Base-by-base conservation (phyloP, 1,284 basidiomycete genomes). In the Pascua sp. region DNA sequence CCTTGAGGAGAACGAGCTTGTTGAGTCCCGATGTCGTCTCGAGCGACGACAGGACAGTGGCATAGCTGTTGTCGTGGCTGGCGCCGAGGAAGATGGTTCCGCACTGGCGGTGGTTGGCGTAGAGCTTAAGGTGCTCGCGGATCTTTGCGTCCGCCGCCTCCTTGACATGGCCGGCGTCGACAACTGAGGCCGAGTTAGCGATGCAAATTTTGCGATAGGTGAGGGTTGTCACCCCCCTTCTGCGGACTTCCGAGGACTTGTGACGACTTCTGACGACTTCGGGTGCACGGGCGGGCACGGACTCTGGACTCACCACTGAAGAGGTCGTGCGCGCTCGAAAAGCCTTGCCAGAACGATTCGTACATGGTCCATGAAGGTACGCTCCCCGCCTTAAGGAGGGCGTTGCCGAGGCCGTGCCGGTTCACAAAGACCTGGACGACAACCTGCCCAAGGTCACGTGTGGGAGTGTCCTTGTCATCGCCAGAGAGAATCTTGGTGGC, bases 121-220 rank as follows among this genome's bases (percentile, higher is more conserved):
- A 90, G n/a, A 87, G 86, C 72, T 86, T 82, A 42, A 91, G 75
- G 69, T 88, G 85, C 71, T 89, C 89, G 80, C 83, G 83, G 59
- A 92, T 86, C 76, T 91, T 92, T 32, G 80, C 78, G 67, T 86
- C 85, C 8, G 82, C 79, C 8, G 81, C 81, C 56, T 87, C 86
- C 66, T 83, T 85, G 54, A 82, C 82, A 53, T 80, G 79, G 17
- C 87, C 87, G 42, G 86, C 86, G 67, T 91, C 90, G 59, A 89
- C 81, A 56, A 87, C 78, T 57, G 80, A 73, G 69, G 88, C 43
- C 47, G 18, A 49, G 39, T 37, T 11, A 51, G 55, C 47, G 47
- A 5, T 11, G 18, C 12, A 5, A 15, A 18, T 1, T 12, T 41
- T 3, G 38, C 10, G 16, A 16, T 9, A 44, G 8, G 24, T 8